Percentiles rank a stretch among this genome's conserved stretches.
phyloP scores from a whole-genome alignment of 768 basidiomycete species.

The Calocybe indica region DNA sequence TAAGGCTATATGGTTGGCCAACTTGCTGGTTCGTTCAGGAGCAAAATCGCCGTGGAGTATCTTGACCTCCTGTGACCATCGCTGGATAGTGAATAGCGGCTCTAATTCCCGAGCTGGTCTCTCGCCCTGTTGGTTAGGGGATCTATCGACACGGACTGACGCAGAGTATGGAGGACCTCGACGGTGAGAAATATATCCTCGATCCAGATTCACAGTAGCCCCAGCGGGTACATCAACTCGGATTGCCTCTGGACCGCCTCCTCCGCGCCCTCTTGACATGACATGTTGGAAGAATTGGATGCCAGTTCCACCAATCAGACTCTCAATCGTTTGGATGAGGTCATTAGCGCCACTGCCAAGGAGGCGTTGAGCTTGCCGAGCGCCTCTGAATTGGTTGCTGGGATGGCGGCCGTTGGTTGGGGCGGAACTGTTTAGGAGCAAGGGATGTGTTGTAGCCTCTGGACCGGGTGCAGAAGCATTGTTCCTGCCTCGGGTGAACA shows the following conservation, averaged over 20 bases:
- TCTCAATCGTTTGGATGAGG: conserved; percentile 72
- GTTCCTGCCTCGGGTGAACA: conserved; percentile 61
- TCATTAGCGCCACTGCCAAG: conserved; percentile 46
- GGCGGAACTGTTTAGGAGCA: conserved; percentile 61
- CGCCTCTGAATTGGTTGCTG: conserved; percentile 34
- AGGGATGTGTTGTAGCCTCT: conserved; percentile 76
- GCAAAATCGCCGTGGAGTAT: conserved; percentile 74
- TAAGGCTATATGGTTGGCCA: conserved; percentile 67
- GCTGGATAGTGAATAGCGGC: conserved; percentile 74
- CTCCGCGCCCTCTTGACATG: conserved; percentile 52
- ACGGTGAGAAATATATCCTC: conserved; percentile 43
- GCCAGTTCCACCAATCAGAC: conserved; percentile 67
- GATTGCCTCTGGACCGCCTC: conserved; percentile 58
- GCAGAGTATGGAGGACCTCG: conserved; percentile 45
- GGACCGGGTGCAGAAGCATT: conserved; percentile 38
- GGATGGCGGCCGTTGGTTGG: conserved; percentile 36
- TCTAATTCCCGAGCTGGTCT: conserved; percentile 62
- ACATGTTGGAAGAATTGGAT: conserved; percentile 82
- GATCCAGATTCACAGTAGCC: conserved; percentile 54
- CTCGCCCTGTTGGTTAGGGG: conserved; percentile 27
- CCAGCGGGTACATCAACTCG: conserved; percentile 72
- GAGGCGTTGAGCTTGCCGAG: conserved; percentile 54
- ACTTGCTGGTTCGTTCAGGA: conserved; percentile 55
- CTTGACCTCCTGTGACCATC: conserved; percentile 88
- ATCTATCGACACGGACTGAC: conserved; percentile 61